Conservation (phyloP, 2,329 filamentous ascomycete genomes). For the Phaeosphaeriaceae sp. region DNA sequence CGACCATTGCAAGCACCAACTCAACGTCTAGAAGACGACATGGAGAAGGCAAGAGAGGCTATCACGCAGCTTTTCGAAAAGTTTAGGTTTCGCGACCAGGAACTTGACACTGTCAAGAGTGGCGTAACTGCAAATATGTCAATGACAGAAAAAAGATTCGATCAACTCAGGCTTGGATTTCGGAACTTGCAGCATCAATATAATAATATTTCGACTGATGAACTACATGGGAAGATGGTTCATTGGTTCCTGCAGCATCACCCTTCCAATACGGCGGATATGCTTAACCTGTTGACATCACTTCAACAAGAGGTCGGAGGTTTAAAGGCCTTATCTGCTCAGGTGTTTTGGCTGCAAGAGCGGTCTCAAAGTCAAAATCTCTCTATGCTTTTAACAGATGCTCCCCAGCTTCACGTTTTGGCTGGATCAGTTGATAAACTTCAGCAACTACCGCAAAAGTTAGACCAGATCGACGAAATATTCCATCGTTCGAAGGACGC, state of each 20-base stretch:
- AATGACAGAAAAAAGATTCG: too few species aligned
- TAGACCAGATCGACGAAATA: neutral
- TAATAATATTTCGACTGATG: slow-evolving; percentile 34
- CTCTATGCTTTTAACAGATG: neutral
- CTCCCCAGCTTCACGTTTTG: slow-evolving; percentile 2
- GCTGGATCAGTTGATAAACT: neutral
- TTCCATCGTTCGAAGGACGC: too few species aligned
- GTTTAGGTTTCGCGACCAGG: neutral
- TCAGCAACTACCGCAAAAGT: neutral
- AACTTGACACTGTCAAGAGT: neutral
- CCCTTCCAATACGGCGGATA: slow-evolving; percentile 7
- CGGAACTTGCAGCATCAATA: slow-evolving; percentile 26
- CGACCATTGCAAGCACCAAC: neutral
- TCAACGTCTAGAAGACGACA: neutral
- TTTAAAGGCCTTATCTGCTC: slow-evolving; percentile 2
- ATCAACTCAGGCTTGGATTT: slow-evolving; percentile 12
- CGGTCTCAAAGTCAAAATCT: slow-evolving; percentile 1
- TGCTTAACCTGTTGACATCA: slow-evolving; percentile 6
- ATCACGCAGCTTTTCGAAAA: too few species aligned
- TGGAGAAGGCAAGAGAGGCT: too few species aligned
- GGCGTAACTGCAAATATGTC: too few species aligned
- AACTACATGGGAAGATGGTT: slow-evolving; percentile 30
- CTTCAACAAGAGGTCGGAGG: slow-evolving; percentile 10
- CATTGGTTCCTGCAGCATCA: slow-evolving; percentile 30
- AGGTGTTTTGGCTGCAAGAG: slow-evolving; percentile 5